Conservation (phyloP, 805 yeast genomes). For the Candida bentonensis region DNA sequence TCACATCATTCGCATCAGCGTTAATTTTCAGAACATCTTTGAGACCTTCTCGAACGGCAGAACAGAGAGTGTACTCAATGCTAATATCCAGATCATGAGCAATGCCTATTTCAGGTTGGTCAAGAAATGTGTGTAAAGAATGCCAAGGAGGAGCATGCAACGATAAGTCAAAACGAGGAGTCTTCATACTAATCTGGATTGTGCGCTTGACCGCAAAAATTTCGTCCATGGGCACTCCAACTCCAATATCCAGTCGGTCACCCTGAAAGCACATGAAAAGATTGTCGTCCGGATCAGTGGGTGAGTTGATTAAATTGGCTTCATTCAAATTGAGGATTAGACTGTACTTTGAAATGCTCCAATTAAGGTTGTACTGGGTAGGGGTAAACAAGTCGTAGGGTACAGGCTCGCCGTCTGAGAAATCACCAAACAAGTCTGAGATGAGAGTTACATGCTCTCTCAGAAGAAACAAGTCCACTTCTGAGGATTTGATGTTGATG, state of each 20-base stretch:
- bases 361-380: slow-evolving; percentile 41
- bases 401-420: slow-evolving; percentile 47
- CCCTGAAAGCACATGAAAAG: slow-evolving; percentile 66
- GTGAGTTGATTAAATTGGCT: slow-evolving; percentile 76
- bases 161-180: slow-evolving; percentile 47
- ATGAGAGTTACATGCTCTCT: slow-evolving; percentile 71
- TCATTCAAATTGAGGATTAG: slow-evolving; percentile 73
- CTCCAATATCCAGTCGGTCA: slow-evolving; percentile 30
- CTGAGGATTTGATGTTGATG: slow-evolving; percentile 37
- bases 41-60: slow-evolving; percentile 45
- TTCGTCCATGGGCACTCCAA: slow-evolving; percentile 43
- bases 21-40: slow-evolving; percentile 57
- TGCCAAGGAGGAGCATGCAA: slow-evolving; percentile 88
- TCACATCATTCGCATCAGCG: slow-evolving; percentile 51
- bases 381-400: slow-evolving; percentile 74
- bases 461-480: slow-evolving; percentile 47
- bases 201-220: slow-evolving; percentile 16
- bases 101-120: slow-evolving; percentile 49
- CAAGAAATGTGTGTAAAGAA: slow-evolving; percentile 60
- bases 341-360: slow-evolving; percentile 44
- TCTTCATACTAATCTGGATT: slow-evolving; percentile 11
- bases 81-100: slow-evolving; percentile 43
- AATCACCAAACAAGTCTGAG: slow-evolving; percentile 63
- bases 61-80: slow-evolving; percentile 54
- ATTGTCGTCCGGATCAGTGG: slow-evolving; percentile 72